phyloP scores from a whole-genome alignment of 225 moss, liverwort and hornwort genomes.

The Physcomitrellopsis africana region DNA sequence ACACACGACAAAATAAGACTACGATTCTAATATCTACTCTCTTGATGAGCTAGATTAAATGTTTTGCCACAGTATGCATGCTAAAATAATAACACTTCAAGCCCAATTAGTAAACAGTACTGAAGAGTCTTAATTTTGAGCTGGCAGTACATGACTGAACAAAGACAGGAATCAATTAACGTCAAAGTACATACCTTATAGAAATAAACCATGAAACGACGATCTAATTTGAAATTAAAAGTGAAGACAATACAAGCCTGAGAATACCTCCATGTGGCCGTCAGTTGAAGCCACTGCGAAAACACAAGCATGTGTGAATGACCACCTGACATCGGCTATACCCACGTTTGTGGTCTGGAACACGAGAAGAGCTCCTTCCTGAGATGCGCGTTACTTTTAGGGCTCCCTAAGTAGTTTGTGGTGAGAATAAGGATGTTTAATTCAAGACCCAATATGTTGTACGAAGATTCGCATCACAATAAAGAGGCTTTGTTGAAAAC shows the following conservation, averaged over 20 bases:
- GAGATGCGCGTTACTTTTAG: slow-evolving; percentile 25
- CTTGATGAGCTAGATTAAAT: background rate
- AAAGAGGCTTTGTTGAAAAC: background rate
- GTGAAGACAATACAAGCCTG: background rate
- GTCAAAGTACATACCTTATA: no score
- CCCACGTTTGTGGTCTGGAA: slow-evolving; percentile 86
- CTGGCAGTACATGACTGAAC: background rate
- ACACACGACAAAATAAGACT: background rate
- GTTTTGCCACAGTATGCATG: background rate
- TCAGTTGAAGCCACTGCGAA: slow-evolving; percentile 79
- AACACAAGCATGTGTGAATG: slow-evolving; percentile 73
- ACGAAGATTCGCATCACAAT: background rate
- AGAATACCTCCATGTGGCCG: slow-evolving; percentile 78
- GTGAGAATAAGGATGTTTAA: background rate
- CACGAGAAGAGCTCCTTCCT: slow-evolving; percentile 91
- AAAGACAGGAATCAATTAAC: no score
- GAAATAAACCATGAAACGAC: background rate
- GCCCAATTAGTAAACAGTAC: background rate
- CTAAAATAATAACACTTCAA: background rate
- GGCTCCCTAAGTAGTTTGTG: background rate
- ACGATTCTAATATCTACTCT: background rate
- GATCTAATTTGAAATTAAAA: slow-evolving; percentile 1
- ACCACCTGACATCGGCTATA: slow-evolving; percentile 90
- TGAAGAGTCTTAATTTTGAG: background rate
- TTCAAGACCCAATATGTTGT: background rate